Base-by-base conservation (phyloP, 2,329 filamentous ascomycete genomes). In the Venturiaceae sp. region DNA sequence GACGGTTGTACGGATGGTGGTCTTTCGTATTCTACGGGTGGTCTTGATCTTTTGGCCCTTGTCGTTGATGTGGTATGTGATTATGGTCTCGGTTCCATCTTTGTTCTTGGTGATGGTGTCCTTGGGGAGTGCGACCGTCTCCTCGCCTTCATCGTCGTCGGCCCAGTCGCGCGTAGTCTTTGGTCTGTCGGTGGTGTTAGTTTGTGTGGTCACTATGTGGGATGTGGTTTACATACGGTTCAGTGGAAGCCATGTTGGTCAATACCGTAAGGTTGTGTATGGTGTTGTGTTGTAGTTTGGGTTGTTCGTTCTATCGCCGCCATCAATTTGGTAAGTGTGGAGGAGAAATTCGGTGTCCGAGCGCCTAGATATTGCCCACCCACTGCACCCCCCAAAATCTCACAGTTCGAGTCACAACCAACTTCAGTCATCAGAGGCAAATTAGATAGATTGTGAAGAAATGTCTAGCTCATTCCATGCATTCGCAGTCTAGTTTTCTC, bases 11-110 rank as follows among this genome's bases (percentile, higher is more conserved):
- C 90, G 92, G 75, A 95, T 85, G 66, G 92, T 86, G 63, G 88
- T 95, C 69, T 90, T 90, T 72, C 92, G 90, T 78, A 97, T 92
- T 68, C 92, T 90, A 72, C 94, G 92, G 62, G 92, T 97, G 63
- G 91, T 94, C 83, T 97, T 97, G 71, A 97, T 88, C 76, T 95
- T 95, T 75, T 95, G 92, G 75, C 89, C 89, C 63, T 92, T 83
- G 66, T 99, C 94, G 78, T 96, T 92, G 78, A 90, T 85, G 68
- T 85, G 83, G 80, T 90, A 95, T 63, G 88, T 89, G 70, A 96
- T 86, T 67, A 94, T 88, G 52, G 95, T 99, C 78, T 96, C 96
- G 68, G 90, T 96, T 72, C 95, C 94, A 75, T 99, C 94, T 79
- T 96, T 96, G 84, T 99, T 97, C 73, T 87, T 87, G 73, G 90